These are phyloP conservation scores for Alternaria rosae DNA, from an alignment of 2,329 filamentous ascomycete species.

Conservation along the genomic window DNA sequence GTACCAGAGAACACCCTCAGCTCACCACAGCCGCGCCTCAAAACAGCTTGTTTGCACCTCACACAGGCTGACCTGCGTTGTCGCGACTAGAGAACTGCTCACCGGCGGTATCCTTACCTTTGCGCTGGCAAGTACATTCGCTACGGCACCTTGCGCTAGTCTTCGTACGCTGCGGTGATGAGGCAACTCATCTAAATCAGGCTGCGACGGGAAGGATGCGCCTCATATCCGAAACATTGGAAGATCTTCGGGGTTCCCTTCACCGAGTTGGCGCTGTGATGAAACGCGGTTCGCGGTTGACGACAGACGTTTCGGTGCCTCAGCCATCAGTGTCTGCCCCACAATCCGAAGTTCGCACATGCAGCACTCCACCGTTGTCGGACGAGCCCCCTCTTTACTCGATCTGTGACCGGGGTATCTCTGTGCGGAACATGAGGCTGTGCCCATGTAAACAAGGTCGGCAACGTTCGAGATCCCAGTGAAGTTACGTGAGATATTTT, in stretches of 20 bases:
- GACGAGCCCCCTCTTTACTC: not conserved
- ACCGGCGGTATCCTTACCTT: slow-evolving; percentile 13
- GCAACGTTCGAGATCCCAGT: not conserved
- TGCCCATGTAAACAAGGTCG: not conserved
- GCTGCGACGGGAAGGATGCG: not conserved
- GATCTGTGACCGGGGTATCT: not conserved
- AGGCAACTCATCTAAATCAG: not conserved
- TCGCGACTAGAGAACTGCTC: slow-evolving; percentile 15
- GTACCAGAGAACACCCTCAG: slow-evolving; percentile 30
- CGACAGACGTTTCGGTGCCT: not conserved
- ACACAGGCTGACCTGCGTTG: slow-evolving; percentile 19
- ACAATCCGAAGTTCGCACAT: not conserved
- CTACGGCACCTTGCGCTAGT: slow-evolving; percentile 1
- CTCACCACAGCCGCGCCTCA: slow-evolving; percentile 24
- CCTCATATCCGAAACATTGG: not conserved
- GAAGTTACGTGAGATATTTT: not conserved
- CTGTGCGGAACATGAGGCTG: not conserved
- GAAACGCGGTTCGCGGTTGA: not conserved
- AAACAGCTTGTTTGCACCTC: slow-evolving; percentile 25
- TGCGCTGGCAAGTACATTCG: not conserved
- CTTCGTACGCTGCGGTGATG: not conserved
- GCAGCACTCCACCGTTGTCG: not conserved
- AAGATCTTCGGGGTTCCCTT: not conserved
- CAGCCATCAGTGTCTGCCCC: not conserved
- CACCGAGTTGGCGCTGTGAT: not conserved